Percentiles rank a stretch among this genome's conserved stretches.
Conservation (phyloP, 495 filamentous ascomycete species). For the Cercophora newfieldiana region DNA sequence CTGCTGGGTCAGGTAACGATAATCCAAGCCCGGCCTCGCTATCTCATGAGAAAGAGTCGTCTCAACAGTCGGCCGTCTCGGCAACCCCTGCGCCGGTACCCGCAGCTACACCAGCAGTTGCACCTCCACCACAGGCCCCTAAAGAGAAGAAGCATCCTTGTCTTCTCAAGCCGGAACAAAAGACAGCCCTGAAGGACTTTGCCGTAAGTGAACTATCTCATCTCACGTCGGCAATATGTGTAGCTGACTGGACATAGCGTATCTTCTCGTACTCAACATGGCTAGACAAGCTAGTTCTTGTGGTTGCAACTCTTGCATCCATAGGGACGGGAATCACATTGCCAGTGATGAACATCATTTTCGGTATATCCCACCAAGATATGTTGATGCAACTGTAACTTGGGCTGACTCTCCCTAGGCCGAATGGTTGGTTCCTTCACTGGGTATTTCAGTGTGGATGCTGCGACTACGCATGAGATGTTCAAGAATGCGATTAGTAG, state of each 20-base stretch:
- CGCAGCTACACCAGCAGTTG: background rate
- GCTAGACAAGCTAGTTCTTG: slow-evolving; percentile 42
- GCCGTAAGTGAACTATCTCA: slow-evolving; percentile 21
- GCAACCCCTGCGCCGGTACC: background rate
- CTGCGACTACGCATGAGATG: slow-evolving; percentile 26
- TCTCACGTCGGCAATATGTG: background rate
- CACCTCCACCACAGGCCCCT: slow-evolving; percentile 3
- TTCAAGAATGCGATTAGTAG: slow-evolving; percentile 32
- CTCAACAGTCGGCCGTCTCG: slow-evolving; percentile 6
- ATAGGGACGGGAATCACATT: slow-evolving; percentile 53
- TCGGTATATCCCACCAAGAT: slow-evolving; percentile 32
- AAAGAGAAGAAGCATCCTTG: slow-evolving; percentile 25
- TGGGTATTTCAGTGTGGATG: slow-evolving; percentile 27
- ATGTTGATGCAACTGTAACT: background rate
- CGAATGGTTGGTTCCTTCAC: slow-evolving; percentile 43
- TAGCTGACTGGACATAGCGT: slow-evolving; percentile 35
- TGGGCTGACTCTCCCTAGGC: slow-evolving; percentile 31
- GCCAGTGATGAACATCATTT: slow-evolving; percentile 51
- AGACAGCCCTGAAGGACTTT: slow-evolving; percentile 38
- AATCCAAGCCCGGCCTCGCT: background rate
- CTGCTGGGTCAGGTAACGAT: background rate
- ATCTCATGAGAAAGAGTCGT: slow-evolving; percentile 1
- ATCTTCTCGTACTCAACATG: slow-evolving; percentile 52
- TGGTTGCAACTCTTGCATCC: slow-evolving; percentile 42
- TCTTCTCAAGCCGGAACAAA: slow-evolving; percentile 26